phyloP scores from a whole-genome alignment of 2,329 filamentous ascomycete genomes.

The Diaporthe aspalathi region DNA sequence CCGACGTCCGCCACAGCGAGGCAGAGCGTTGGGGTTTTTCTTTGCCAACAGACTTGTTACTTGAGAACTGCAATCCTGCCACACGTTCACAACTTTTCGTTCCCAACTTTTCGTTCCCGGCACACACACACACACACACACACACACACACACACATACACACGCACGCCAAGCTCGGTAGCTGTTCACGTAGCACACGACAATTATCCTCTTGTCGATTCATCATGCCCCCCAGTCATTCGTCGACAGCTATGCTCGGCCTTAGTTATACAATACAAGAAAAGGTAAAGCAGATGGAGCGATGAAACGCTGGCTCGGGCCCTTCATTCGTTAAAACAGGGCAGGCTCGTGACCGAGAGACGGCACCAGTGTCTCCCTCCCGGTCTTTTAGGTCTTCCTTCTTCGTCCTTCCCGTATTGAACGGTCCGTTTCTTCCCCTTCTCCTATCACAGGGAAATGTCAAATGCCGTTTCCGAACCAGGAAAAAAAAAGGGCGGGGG shows the following conservation, averaged over 20 bases:
- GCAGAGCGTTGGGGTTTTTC: not conserved
- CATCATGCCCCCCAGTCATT: not conserved
- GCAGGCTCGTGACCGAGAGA: conserved; percentile 2
- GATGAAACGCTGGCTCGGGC: conserved; percentile 10
- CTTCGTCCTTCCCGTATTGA: not conserved
- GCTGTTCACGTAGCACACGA: conserved; percentile 12
- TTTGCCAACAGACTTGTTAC: not conserved
- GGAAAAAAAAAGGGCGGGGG: too few relatives aligned
- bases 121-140: not conserved
- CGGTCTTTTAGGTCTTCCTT: not conserved
- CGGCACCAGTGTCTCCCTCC: not conserved
- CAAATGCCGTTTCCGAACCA: not conserved
- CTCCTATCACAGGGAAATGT: not conserved
- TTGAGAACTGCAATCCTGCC: not conserved
- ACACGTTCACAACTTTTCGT: not conserved
- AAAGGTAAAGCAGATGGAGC: not conserved
- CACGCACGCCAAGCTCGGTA: not conserved
- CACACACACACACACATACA: not conserved
- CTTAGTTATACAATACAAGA: conserved; percentile 20
- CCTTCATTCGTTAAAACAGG: conserved; percentile 2
- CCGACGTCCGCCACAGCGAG: not conserved
- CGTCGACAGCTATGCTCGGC: conserved; percentile 13
- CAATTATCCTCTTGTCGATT: not conserved
- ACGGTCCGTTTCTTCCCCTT: conserved; percentile 4
- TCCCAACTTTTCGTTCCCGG: not conserved